Evolutionary conservation across 2,329 filamentous ascomycete genomes (phyloP).

Genomic region (Cordyceps militaris): DNA sequence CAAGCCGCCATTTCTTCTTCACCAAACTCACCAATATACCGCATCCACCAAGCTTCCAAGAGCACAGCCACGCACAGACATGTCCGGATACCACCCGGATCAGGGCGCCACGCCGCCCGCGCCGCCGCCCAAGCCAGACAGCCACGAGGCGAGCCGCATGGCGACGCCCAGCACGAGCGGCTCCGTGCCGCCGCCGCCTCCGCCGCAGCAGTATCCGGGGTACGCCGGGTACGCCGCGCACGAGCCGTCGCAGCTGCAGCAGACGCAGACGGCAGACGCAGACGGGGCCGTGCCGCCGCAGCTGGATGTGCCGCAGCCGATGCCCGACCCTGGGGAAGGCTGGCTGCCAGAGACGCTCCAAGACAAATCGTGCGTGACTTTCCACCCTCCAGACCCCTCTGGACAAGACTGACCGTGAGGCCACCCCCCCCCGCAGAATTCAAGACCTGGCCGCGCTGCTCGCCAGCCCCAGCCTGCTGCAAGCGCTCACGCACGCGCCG

Average conservation of each 20-base stretch:
- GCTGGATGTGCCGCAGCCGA: constrained; percentile 27
- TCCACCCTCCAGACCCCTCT: background rate
- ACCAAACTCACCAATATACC: too few relatives aligned
- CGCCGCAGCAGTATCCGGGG: constrained; percentile 19
- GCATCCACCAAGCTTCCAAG: background rate
- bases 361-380: constrained; percentile 67
- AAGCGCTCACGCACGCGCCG: constrained; percentile 63
- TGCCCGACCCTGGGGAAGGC: constrained; percentile 56
- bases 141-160: constrained; percentile 60
- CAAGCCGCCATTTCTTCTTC: background rate
- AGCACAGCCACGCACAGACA: constrained; percentile 9
- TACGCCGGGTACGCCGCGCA: constrained; percentile 15
- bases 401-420: background rate
- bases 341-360: constrained; percentile 74
- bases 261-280: constrained; percentile 19
- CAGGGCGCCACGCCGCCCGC: constrained; percentile 47
- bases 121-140: constrained; percentile 65
- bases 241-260: constrained; percentile 13
- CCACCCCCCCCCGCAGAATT: constrained; percentile 45
- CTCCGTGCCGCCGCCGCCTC: constrained; percentile 38
- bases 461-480: constrained; percentile 57
- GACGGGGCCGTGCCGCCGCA: constrained; percentile 14
- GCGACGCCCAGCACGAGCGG: constrained; percentile 54
- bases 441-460: constrained; percentile 69
- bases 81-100: constrained; percentile 26